Evolutionary conservation across 345 rosid species (phyloP).

Genomic region (Bruguiera parviflora): DNA sequence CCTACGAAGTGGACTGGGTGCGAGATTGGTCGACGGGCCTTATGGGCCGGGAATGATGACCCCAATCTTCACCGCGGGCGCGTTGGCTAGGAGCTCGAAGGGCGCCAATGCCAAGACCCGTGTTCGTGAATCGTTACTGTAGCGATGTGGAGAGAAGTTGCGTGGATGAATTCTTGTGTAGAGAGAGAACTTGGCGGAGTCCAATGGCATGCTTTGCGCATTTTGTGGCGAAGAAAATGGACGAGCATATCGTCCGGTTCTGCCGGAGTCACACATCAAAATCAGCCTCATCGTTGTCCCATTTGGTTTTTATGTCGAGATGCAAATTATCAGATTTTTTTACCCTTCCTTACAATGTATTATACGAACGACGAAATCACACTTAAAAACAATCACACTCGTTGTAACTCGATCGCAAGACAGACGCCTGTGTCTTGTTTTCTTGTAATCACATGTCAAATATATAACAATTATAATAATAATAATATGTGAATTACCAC

Average conservation of each 20-base stretch:
- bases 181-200: conserved; percentile 68
- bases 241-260: conserved; percentile 49
- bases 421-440: no score
- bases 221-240: conserved; percentile 78
- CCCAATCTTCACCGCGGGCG: conserved; percentile 85
- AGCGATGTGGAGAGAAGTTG: conserved; percentile 67
- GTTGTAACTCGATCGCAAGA: no score
- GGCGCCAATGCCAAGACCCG: conserved; percentile 68
- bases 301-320: background rate
- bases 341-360: no score
- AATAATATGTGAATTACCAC: no score
- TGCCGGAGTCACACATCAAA: conserved; percentile 37
- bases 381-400: no score
- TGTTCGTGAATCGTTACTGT: conserved; percentile 78
- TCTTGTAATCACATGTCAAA: no score
- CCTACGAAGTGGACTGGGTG: conserved; percentile 89
- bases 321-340: no score
- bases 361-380: no score
- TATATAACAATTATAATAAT: no score
- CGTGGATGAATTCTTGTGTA: conserved; percentile 84
- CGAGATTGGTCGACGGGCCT: conserved; percentile 85
- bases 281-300: conserved; percentile 7
- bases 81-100: conserved; percentile 77
- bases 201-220: conserved; percentile 63
- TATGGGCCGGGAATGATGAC: conserved; percentile 86